These are phyloP conservation scores for Sporisorium reilianum DNA, from an alignment of 1,284 basidiomycete genomes.

Conservation along the genomic window DNA sequence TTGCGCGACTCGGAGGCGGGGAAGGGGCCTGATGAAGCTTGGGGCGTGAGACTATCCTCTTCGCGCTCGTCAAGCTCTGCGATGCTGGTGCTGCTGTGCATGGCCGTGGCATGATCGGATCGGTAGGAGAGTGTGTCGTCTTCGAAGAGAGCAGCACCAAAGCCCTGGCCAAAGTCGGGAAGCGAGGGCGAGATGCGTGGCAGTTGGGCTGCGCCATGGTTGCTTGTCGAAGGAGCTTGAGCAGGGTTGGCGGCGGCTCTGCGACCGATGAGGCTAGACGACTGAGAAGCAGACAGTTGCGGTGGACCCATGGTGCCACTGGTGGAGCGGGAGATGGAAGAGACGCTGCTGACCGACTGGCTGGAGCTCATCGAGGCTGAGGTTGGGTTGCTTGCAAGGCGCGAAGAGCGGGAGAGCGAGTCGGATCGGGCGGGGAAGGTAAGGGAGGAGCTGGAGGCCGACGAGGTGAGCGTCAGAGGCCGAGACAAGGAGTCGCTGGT, in stretches of 20 bases:
- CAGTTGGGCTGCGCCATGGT: conserved; percentile 1
- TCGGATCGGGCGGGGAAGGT: conserved; percentile 41
- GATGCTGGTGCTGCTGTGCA: conserved; percentile 28
- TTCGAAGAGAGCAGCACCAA: conserved; percentile 41
- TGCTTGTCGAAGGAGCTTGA: conserved; percentile 2
- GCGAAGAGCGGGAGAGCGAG: conserved; percentile 28
- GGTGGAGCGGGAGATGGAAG: conserved; percentile 36
- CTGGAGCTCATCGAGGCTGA: conserved; percentile 24
- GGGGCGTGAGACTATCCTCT: conserved; percentile 23
- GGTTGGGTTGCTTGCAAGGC: conserved; percentile 17
- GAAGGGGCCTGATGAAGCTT: conserved; percentile 32
- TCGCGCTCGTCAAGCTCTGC: conserved; percentile 35
- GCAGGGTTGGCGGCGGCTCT: conserved; percentile 2
- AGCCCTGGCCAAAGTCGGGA: conserved; percentile 40
- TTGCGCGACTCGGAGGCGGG: conserved; percentile 12
- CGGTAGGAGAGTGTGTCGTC: conserved; percentile 10
- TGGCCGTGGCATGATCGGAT: conserved; percentile 10
- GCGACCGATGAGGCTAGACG: conserved; percentile 13
- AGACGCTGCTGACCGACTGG: conserved; percentile 25
- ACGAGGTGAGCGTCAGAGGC: conserved; percentile 24
- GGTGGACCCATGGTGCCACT: conserved; percentile 48
- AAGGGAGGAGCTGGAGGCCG: conserved; percentile 38
- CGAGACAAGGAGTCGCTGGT: conserved; percentile 39
- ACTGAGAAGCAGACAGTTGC: conserved; percentile 27
- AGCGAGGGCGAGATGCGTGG: conserved; percentile 43